Evolutionary conservation across 2,329 filamentous ascomycete genomes (phyloP).

Genomic region (Colletotrichum sansevieriae): DNA sequence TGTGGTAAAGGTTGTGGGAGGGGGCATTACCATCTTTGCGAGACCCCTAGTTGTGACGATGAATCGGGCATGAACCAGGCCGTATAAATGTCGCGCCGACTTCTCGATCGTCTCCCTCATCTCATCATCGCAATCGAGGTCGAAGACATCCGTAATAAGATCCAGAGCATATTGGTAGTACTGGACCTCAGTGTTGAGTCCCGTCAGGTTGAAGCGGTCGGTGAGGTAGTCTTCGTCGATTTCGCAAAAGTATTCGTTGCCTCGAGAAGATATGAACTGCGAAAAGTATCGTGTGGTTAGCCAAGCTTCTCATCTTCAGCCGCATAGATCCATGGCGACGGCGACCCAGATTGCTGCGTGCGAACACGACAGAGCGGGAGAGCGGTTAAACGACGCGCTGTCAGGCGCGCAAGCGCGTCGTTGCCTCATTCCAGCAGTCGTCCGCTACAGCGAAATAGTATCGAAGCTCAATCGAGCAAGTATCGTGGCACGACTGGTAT

Average conservation of each 20-base stretch:
- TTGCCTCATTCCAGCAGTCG: too few relatives aligned
- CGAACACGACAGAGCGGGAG: too few relatives aligned
- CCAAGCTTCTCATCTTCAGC: not conserved
- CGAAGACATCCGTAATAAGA: constrained; percentile 97
- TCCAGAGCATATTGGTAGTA: constrained; percentile 99
- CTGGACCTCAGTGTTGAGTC: constrained; percentile 95
- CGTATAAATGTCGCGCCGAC: constrained; percentile 94
- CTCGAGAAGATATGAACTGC: constrained; percentile 96
- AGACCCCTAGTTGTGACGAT: constrained; percentile 95
- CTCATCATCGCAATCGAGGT: constrained; percentile 98
- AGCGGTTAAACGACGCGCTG: too few relatives aligned
- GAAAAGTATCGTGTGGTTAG: constrained; percentile 42
- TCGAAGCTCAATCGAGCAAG: too few relatives aligned
- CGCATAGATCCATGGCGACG: too few relatives aligned
- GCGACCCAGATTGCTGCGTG: too few relatives aligned
- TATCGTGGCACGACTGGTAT: too few relatives aligned
- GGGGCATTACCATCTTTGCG: constrained; percentile 85
- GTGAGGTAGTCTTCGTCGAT: constrained; percentile 99
- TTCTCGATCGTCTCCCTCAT: constrained; percentile 99
- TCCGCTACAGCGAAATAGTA: too few relatives aligned
- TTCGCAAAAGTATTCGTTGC: constrained; percentile 99
- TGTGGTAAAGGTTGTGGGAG: not conserved
- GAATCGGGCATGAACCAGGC: constrained; percentile 94
- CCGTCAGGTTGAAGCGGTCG: constrained; percentile 97
- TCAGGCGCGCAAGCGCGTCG: too few relatives aligned